Conservation (phyloP, 306 rosid species). For the Pterocarpus macrocarpus region DNA sequence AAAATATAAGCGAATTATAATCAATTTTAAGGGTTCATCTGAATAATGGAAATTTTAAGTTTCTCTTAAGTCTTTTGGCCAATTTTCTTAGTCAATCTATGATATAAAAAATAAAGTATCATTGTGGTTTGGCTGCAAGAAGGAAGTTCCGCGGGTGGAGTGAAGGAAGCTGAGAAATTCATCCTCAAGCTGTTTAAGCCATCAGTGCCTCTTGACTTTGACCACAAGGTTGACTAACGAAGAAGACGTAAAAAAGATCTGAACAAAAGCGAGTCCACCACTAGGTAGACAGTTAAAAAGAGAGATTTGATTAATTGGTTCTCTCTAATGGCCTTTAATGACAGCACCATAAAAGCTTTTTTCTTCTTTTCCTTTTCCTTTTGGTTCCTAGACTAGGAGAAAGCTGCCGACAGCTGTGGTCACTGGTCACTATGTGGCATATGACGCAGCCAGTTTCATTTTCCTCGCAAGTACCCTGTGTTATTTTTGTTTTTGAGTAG, state of each 20-base stretch:
- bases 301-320: slow-evolving; percentile 42
- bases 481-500: not conserved
- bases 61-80: not conserved
- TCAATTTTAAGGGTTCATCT: too few relatives aligned
- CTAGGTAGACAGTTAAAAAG: slow-evolving; percentile 26
- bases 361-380: slow-evolving; percentile 37
- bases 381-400: slow-evolving; percentile 37
- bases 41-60: not conserved
- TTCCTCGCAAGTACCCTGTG: not conserved
- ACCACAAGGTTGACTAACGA: slow-evolving; percentile 50
- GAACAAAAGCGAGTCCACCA: slow-evolving; percentile 38
- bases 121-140: not conserved
- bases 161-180: slow-evolving; percentile 22
- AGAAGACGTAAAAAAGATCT: slow-evolving; percentile 30
- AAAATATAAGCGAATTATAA: too few relatives aligned
- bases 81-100: not conserved
- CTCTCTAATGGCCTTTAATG: slow-evolving; percentile 40
- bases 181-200: slow-evolving; percentile 9
- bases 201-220: slow-evolving; percentile 45
- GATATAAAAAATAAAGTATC: too few relatives aligned
- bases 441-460: slow-evolving; percentile 39
- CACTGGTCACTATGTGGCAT: slow-evolving; percentile 25
- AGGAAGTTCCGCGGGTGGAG: not conserved
- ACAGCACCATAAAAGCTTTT: slow-evolving; percentile 32
- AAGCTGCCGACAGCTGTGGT: slow-evolving; percentile 46